Base-by-base conservation (phyloP, 176 grass and related monocot genomes). In the Zoysia pacifica region DNA sequence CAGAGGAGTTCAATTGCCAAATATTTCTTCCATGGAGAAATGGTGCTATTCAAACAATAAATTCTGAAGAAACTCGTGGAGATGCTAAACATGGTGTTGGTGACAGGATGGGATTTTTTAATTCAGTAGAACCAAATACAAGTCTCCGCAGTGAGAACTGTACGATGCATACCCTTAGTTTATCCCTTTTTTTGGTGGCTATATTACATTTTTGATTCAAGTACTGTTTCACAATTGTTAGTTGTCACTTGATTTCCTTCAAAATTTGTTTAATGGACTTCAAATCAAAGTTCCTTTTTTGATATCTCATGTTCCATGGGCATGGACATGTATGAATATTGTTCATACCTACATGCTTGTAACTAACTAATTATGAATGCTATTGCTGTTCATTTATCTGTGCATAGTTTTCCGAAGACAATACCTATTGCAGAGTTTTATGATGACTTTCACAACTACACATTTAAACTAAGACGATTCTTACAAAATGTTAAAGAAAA, bases 131-230 rank as follows among this genome's bases (percentile, higher is more conserved):
- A 78, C 78, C 83, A 67, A 82, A 63, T 83, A 48, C 86, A 86
- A 90, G 74, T 88, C 72, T 84, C 62, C 84, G 73, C 67, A 82
- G 76, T 84, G 93, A 96, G 53, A 99, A 81, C 48, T 87, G 93
- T 99, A 99, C 88, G 92, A 46, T 20, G 46, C 62, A 41, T 60
- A 48, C 45, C 55, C 79, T 84, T 76, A 72, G 62, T 36, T 62
- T 82, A 75, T 61, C 15, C 49, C 1, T 61, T 80, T 79, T 79
- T 68, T 50, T 46, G 6, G 28, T 28, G 66, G 43, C 49, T 65
- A 36, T 70, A n/a, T 43, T 59, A 69, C 35, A 55, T 47, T 80
- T 28, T 75, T 64, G 43, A 78, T 87, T 73, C 35, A 47, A 70
- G 42, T 70, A 28, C 35, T 28, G 28, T 28, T 28, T 28, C 28